Evolutionary conservation across 192 early-diverging fungal species (phyloP), one percentile per base, ranked within the genome.

Genomic region (Coemansia sp.): DNA sequence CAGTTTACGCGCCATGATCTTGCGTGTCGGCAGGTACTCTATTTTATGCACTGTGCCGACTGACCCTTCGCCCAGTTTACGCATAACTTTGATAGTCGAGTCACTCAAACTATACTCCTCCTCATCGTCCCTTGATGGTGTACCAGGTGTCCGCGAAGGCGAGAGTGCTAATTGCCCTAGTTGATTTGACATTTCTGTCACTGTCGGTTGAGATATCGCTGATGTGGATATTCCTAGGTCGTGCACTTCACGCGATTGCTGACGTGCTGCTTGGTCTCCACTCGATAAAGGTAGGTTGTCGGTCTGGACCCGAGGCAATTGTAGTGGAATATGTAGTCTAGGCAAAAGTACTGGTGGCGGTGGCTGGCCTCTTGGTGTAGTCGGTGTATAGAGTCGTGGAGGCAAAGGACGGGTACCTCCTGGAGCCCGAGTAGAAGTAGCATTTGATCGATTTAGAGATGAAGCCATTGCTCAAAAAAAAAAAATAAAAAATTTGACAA

Each of bases 1-100:
- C 13, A 87, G 84, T 77, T 99, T 99, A 51, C 94, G 89, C 13
- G 98, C 98, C 95, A 99, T 96, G 34, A 97, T 86, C 29, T 87
- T 87, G 13, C 80, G 78, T 27, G 87, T 89, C 33, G 93, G 93
- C 55, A 77, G 70, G 79, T 98, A 92, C 68, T 86, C 72, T 18
- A 97, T 94, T 80, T 94, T 93, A 40, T 91, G 85, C 31, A 99
- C 98, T 2, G 96, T 96, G 13, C 97, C 97, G 49, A 95, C 95
- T 31, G 93, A 92, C 3, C 97, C 97, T 38, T 96, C 93, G 47
- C 98, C 98, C 42, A 99, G 82, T 71, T 94, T 91, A 18, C 86
- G 72, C 51, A 93, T 72, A 11, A 91, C 86, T 34, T 88, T 80
- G 66, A 98, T 88, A 77, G 96, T 95, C 75, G 90, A 88, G 57